These are phyloP conservation scores for Remersonia thermophila DNA, from an alignment of 2,329 filamentous ascomycete genomes.

Conservation along the genomic window DNA sequence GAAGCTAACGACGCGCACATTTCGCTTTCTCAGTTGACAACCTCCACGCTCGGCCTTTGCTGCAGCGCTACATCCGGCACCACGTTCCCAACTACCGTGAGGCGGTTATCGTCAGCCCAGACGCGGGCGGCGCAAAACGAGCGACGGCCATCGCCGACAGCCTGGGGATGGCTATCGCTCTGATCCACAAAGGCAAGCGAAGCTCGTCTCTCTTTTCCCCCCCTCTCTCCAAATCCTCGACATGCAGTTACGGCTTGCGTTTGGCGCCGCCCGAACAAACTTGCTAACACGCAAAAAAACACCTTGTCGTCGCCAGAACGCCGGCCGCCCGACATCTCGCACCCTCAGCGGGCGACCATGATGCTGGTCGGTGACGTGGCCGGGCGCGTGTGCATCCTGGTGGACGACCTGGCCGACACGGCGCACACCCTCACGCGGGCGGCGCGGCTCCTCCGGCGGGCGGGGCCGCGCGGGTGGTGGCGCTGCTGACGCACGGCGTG, in stretches of 20 bases:
- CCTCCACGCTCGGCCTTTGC: constrained; percentile 70
- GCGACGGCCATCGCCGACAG: constrained; percentile 94
- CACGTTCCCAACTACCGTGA: constrained; percentile 76
- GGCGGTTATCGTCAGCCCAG: constrained; percentile 87
- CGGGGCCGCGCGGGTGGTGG: constrained; percentile 83
- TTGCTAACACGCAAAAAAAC: constrained; percentile 11
- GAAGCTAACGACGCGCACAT: no score
- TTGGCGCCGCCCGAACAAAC: no score
- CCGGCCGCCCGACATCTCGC: constrained; percentile 58
- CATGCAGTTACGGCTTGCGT: no score
- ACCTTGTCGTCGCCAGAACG: constrained; percentile 21
- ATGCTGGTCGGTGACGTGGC: constrained; percentile 69
- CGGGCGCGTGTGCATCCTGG: constrained; percentile 65
- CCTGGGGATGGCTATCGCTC: constrained; percentile 84
- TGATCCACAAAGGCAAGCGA: constrained; percentile 92
- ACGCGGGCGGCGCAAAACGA: constrained; percentile 91
- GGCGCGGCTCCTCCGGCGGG: constrained; percentile 90
- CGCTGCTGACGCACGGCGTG: constrained; percentile 86
- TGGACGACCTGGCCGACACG: constrained; percentile 92
- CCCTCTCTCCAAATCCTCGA: no score
- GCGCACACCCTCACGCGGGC: constrained; percentile 94
- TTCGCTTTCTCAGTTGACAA: constrained; percentile 58
- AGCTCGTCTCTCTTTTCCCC: no score
- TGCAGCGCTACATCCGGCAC: constrained; percentile 61
- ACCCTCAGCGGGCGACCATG: constrained; percentile 71